Percentiles rank a stretch among this genome's conserved stretches.
phyloP scores from a whole-genome alignment of 1,284 basidiomycete genomes.

The Phylloboletellus chloephorus region DNA sequence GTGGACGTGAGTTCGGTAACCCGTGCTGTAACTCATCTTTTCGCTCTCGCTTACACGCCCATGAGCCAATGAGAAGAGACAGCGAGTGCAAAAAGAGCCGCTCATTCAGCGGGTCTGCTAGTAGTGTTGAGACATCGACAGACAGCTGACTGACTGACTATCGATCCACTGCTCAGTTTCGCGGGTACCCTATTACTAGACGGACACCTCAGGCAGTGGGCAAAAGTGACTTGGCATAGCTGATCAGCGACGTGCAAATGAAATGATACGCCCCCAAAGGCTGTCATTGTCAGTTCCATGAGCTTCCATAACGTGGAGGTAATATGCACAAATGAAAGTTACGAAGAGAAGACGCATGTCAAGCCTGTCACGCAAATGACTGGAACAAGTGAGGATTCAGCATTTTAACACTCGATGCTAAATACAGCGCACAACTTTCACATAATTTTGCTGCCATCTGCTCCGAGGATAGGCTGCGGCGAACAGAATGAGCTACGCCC shows the following conservation, averaged over 20 bases:
- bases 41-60: no score
- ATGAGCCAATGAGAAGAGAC: no score
- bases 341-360: slow-evolving; percentile 6
- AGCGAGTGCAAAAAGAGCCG: no score
- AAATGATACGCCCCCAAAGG: slow-evolving; percentile 15
- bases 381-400: neutral
- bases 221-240: slow-evolving; percentile 1
- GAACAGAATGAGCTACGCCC: neutral
- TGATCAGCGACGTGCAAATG: slow-evolving; percentile 11
- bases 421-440: neutral
- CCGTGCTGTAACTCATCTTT: no score
- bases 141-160: no score
- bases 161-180: slow-evolving; percentile 15
- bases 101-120: no score
- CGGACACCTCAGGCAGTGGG: slow-evolving; percentile 3
- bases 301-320: slow-evolving; percentile 23
- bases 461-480: slow-evolving; percentile 3
- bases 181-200: slow-evolving; percentile 11
- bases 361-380: slow-evolving; percentile 9
- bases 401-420: slow-evolving; percentile 1
- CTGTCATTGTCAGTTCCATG: slow-evolving; percentile 8
- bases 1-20: no score
- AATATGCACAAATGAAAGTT: slow-evolving; percentile 6
- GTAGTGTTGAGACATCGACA: no score
- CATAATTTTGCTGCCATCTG: slow-evolving; percentile 1